Evolutionary conservation across 331 rosid species (phyloP), one percentile per base, ranked within the genome.

Genomic region (Malus hybrid): DNA sequence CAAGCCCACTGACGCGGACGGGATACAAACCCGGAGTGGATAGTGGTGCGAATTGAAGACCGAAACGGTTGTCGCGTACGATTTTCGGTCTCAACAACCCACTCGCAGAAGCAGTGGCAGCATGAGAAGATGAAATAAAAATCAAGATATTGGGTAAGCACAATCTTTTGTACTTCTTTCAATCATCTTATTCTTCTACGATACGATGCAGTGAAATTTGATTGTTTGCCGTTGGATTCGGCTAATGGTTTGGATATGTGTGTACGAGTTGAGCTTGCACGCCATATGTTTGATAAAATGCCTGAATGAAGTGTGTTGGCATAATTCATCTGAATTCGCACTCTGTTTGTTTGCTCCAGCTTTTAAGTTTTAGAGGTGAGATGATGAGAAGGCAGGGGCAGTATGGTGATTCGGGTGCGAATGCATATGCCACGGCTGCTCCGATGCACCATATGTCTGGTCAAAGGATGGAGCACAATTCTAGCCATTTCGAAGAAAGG

Each of bases 301-400:
- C 13, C 70, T 5, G 50, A 19, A 34, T 34, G 44, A 64, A 31
- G 50, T 65, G n/a, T 11, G 10, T 7, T 34, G 28, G 28, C 16
- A 34, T 19, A 44, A 19, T 36, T 65, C 29, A 34, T 33, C 13
- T 65, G 50, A 65, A 65, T 65, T 34, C 9, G 34, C 20, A 32
- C 50, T 65, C 14, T 67, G 63, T 80, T 74, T 69, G 72, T 65
- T 73, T 71, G 88, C 68, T 70, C 18, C 63, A 42, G 22, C 65
- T 55, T 68, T 68, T 65, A 56, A 75, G 11, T 6, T 28, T 64
- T 10, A 16, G 39, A 34, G 19, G 29, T 32, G 48, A 65, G 18
- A 67, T 44, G 80, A 93, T 90, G 97, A 87, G 97, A 80, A 81
- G 86, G 82, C 93, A 88, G 67, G 90, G 90, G 76, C 96, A 87